Evolutionary conservation across 306 rosid genomes (phyloP), one percentile per base, ranked within the genome.

Genomic region (Potentilla sterilis): DNA sequence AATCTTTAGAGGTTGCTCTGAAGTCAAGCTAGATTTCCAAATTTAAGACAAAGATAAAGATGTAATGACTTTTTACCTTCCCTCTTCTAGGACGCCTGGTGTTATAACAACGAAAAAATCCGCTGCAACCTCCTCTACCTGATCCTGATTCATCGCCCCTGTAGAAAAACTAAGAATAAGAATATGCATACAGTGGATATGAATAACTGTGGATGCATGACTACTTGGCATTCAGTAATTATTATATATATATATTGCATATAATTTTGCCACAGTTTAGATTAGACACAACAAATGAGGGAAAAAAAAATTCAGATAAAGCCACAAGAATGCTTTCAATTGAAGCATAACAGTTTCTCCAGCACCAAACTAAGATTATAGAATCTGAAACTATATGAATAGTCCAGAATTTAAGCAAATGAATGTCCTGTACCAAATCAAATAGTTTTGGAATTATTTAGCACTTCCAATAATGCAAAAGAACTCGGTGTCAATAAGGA

Each of bases 111-210:
- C 87, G 93, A 66, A 92, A 78, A 81, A 90, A 87, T 58, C 92
- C 87, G 51, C 88, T 84, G 40, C 99, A 95, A 24, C 97, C 93
- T 75, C 90, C 91, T 52, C 66, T 77, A 58, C 88, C 89, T 0
- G 97, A 75, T 41, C 97, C 83, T 44, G 97, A 92, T 83, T 95
- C 97, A 76, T 92, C 87, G 34, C 89, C 97, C 89, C 97, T 95
- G 63, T 67, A 81, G 67, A 78, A 78, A 55, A 76, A 73, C 71
- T 43, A 72, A 51, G 44, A 72, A 49, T 66, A 44, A 73, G 67
- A 12, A 16, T 9, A 24, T 57, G 22, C 54, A 57, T 22, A 41
- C 22, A 42, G 2, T 54, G 24, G 15, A 34, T 32, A 34, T 28
- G n/a, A 61, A 61, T 35, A 44, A 37, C 16, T 72, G 76, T 38